phyloP scores from a whole-genome alignment of 331 rosid genomes.

The Malus hybrid region DNA sequence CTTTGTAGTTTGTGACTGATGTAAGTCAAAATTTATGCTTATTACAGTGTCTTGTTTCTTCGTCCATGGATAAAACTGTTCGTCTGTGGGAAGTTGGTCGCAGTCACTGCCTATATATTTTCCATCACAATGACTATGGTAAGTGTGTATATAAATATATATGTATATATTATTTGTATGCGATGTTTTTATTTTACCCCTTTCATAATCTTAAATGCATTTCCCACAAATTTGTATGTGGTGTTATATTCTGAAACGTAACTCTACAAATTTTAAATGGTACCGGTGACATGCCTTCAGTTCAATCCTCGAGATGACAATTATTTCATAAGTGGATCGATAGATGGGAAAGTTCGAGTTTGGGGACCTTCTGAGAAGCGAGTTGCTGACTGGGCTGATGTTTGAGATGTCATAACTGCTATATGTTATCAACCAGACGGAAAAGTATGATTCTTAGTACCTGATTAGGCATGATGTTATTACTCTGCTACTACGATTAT shows the following conservation, averaged over 20 bases:
- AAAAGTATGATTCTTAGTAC: conserved; percentile 38
- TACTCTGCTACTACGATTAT: background rate
- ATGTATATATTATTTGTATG: no score
- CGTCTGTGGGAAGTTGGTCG: conserved; percentile 70
- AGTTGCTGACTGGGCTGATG: conserved; percentile 85
- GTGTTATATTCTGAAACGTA: background rate
- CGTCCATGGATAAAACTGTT: conserved; percentile 82
- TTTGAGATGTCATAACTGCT: conserved; percentile 71
- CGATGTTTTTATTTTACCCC: background rate
- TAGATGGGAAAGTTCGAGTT: conserved; percentile 85
- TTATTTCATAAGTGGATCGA: conserved; percentile 82
- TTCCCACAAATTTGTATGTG: background rate
- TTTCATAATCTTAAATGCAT: no score
- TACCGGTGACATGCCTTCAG: conserved; percentile 80
- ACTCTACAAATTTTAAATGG: conserved; percentile 16
- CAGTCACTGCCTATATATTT: conserved; percentile 41
- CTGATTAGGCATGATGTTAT: background rate
- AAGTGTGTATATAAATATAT: background rate
- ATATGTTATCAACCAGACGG: conserved; percentile 73
- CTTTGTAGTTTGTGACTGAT: conserved; percentile 7
- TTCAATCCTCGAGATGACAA: conserved; percentile 71
- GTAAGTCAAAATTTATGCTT: conserved; percentile 5
- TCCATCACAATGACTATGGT: conserved; percentile 77
- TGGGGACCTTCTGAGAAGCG: conserved; percentile 69
- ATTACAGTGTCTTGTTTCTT: conserved; percentile 68